Evolutionary conservation across 768 basidiomycete species (phyloP).

Genomic region (Rhizopogon sp.): DNA sequence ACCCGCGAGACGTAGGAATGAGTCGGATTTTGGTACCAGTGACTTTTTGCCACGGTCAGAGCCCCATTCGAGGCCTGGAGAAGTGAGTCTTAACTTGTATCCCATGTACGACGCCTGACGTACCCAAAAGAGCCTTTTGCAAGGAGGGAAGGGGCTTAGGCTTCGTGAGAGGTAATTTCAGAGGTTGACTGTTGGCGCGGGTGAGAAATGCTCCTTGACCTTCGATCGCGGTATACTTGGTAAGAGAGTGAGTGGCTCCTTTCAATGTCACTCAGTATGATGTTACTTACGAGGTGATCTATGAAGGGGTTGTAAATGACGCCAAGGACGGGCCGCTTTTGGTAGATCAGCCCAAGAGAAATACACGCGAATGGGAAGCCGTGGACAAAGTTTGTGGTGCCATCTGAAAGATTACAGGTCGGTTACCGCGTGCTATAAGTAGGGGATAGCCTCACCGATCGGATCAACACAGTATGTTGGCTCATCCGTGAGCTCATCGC

Average conservation of each 20-base stretch:
- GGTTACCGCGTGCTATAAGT: background rate
- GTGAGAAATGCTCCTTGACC: slow-evolving; percentile 79
- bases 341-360: slow-evolving; percentile 85
- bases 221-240: slow-evolving; percentile 71
- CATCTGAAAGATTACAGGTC: slow-evolving; percentile 41
- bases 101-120: background rate
- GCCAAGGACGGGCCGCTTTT: slow-evolving; percentile 77
- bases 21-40: slow-evolving; percentile 54
- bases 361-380: slow-evolving; percentile 87
- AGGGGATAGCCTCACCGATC: slow-evolving; percentile 53
- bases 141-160: slow-evolving; percentile 64
- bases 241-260: background rate
- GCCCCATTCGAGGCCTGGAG: slow-evolving; percentile 81
- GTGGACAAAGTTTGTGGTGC: slow-evolving; percentile 86
- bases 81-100: slow-evolving; percentile 3
- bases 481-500: slow-evolving; percentile 69
- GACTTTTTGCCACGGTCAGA: slow-evolving; percentile 58
- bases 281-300: slow-evolving; percentile 59
- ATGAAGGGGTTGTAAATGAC: slow-evolving; percentile 94
- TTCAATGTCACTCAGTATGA: background rate
- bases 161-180: slow-evolving; percentile 61
- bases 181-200: slow-evolving; percentile 37
- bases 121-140: slow-evolving; percentile 68
- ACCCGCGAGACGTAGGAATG: slow-evolving; percentile 73
- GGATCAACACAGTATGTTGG: slow-evolving; percentile 98